Evolutionary conservation across 1,284 basidiomycete genomes (phyloP), one percentile per base, ranked within the genome.

Genomic region (Apiotrichum gracile): DNA sequence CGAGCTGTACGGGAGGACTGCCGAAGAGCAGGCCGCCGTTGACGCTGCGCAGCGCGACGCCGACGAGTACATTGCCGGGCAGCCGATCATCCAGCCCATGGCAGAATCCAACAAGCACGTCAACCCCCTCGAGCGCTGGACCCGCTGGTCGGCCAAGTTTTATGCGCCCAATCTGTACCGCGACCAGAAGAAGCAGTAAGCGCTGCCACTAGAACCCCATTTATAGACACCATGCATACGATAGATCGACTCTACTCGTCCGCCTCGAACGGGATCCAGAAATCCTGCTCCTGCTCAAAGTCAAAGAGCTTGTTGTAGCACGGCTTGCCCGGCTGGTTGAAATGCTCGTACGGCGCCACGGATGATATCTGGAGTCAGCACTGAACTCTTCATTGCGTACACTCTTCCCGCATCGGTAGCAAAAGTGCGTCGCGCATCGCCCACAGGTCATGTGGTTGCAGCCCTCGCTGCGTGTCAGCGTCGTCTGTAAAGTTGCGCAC

Each of bases 391-490:
- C 7, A 34, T 14, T 34, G 13, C 33, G 62, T 41, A 72, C 67
- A n/a, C 62, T 59, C 19, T 50, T 45, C 4, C 68, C 69, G 47
- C 73, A 75, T 19, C 69, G 62, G 53, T 69, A 74, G 55, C 72
- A 76, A 57, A 74, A 76, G 54, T 74, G 74, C 2, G 69, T 61
- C 9, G 59, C 45, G 42, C 72, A 73, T 14, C 66, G 50, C 37
- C 59, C 63, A 52, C 74, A 74, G 3, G 67, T 71, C 67, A 76
- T 74, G 49, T 76, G 74, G 61, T 76, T 76, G 54, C 74, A 76
- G 14, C 74, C 74, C 37, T 50, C 64, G 61, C 62, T 43, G 22
- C 5, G 7, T 21, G 41, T 43, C 26, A 29, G 16, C 16, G 4
- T 21, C 26, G n/a, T 3, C 16, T 42, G 17, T n/a, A n/a, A n/a